phyloP scores from a whole-genome alignment of 176 grass and related monocot species.

The Hsuehochloa calcarea region DNA sequence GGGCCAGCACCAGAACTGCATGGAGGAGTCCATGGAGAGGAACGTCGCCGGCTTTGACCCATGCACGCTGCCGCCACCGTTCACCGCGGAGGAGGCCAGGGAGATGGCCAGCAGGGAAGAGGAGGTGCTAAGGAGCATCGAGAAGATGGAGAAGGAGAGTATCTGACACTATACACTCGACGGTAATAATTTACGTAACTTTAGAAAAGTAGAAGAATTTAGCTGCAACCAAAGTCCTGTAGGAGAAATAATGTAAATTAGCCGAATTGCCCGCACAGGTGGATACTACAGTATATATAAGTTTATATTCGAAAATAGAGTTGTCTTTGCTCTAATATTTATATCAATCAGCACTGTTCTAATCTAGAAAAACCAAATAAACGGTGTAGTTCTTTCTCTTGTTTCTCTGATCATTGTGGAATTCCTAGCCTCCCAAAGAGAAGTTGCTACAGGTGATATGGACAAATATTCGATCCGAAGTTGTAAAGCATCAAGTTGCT shows the following conservation, averaged over 20 bases:
- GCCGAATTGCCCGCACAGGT: no score
- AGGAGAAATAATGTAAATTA: background rate
- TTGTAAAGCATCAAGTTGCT: no score
- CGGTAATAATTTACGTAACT: background rate
- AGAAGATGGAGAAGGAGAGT: constrained; percentile 24
- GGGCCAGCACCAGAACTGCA: constrained; percentile 28
- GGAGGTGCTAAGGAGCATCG: background rate
- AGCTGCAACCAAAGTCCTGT: background rate
- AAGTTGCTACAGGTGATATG: no score
- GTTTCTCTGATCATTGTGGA: no score
- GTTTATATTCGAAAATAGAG: no score
- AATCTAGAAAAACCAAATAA: no score
- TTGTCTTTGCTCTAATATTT: no score
- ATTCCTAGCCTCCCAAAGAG: no score
- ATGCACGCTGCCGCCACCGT: constrained; percentile 49
- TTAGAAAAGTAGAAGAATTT: background rate
- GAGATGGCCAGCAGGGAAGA: background rate
- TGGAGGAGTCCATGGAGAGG: constrained; percentile 46
- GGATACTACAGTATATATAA: no score
- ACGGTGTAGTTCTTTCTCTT: no score
- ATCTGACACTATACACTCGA: background rate
- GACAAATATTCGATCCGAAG: no score
- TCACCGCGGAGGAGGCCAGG: constrained; percentile 26
- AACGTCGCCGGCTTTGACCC: constrained; percentile 23
- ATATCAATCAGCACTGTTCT: no score